Evolutionary conservation across 2,329 filamentous ascomycete genomes (phyloP), one percentile per base, ranked within the genome.

Genomic region (Aspergillaceae sp.): DNA sequence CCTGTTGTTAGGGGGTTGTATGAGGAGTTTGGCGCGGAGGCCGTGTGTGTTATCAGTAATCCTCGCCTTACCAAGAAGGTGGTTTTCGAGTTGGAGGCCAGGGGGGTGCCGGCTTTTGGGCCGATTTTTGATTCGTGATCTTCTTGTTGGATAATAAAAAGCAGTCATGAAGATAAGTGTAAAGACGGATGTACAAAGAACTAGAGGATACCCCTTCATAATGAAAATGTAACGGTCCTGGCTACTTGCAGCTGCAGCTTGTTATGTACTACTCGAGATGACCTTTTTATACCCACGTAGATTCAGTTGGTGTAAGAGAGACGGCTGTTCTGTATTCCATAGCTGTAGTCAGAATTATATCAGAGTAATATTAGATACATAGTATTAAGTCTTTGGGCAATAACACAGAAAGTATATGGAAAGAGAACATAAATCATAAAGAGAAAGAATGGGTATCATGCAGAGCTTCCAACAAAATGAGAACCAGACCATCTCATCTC

Each of bases 41-140:
- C 83, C 2, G 82, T 87, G 34, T 82, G 87, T 58, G 76, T 87
- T 49, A 83, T 89, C 56, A 81, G 80, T 46, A 89, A 88, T 60
- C 78, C 82, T 47, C 74, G 67, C 47, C 74, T 87, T 32, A 87
- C 84, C 11, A 75, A 74, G 57, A 79, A 78, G 67, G 73, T 88
- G 1, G 83, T 88, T 0, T 84, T 82, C 59, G 81, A 76, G 6
- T 67, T 89, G 43, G 83, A 87, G 66, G 74, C 72, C 34, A 72
- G 81, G 46, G 82, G 83, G 0, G 65, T 87, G 5, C 74, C 79
- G 2, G 83, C 83, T 6, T 88, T 77, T 65, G 86, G 85, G 5
- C 82, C 85, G 6, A 86, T 89, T 55, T 89, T 83, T 69, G 86
- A 89, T 64, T 80, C 77, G 38, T 80, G 60, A 62, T 48, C 41